Evolutionary conservation across 2,329 filamentous ascomycete species (phyloP).

Genomic region (Colletotrichum trifolii): DNA sequence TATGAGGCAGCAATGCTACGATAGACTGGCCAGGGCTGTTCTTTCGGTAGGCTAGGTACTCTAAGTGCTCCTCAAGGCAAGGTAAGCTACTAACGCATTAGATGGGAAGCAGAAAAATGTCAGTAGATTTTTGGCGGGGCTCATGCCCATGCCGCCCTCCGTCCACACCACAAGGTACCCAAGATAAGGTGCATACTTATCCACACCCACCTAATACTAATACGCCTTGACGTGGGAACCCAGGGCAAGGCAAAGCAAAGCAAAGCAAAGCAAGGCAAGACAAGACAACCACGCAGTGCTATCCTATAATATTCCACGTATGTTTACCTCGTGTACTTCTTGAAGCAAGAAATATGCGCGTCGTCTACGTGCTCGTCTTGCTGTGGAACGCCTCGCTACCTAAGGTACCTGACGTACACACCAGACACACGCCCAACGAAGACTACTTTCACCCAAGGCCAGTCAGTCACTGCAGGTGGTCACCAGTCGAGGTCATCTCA

Average conservation of each 20-base stretch:
- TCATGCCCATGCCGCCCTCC: conserved; percentile 9
- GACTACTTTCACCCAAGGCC: no score
- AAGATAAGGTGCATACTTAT: no score
- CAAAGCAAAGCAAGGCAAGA: no score
- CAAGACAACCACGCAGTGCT: no score
- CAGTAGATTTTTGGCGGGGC: conserved; percentile 34
- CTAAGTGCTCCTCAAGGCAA: not conserved
- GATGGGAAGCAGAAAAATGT: conserved; percentile 35
- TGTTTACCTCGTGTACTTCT: no score
- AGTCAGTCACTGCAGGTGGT: no score
- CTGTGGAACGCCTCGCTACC: not conserved
- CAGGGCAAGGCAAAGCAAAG: no score
- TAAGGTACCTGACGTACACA: not conserved
- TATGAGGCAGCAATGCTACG: conserved; percentile 35
- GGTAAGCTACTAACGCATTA: conserved; percentile 21
- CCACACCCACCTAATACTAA: no score
- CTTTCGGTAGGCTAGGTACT: not conserved
- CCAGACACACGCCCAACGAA: no score
- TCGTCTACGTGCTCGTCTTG: no score
- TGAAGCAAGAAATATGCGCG: not conserved
- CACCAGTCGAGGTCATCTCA: not conserved
- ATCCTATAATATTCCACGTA: no score
- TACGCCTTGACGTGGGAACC: no score
- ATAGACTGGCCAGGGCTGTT: not conserved
- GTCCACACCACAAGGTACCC: not conserved